Evolutionary conservation across 1,284 basidiomycete species (phyloP).

Genomic region (Marasmius tenuissimus): DNA sequence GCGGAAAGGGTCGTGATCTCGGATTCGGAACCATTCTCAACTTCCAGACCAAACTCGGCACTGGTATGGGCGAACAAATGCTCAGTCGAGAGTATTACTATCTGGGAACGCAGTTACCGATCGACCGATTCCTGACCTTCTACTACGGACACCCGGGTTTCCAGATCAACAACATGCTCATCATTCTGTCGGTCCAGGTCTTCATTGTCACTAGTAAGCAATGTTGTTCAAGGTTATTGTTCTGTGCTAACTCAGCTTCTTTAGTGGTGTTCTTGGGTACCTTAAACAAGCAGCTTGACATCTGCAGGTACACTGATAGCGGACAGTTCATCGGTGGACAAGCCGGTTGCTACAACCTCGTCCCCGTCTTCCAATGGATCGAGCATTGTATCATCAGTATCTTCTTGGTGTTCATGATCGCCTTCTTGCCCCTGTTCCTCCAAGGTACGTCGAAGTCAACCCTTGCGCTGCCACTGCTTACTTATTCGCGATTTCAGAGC

Average conservation of each 20-base stretch:
- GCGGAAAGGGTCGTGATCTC: constrained; percentile 97
- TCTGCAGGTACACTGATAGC: constrained; percentile 75
- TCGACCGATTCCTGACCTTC: constrained; percentile 98
- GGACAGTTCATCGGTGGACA: constrained; percentile 76
- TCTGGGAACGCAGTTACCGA: constrained; percentile 96
- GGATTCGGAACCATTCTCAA: constrained; percentile 99
- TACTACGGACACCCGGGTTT: constrained; percentile 99
- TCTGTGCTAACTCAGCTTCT: constrained; percentile 15
- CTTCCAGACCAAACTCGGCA: constrained; percentile 99
- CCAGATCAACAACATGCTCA: constrained; percentile 99
- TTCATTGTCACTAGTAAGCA: constrained; percentile 84
- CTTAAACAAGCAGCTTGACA: constrained; percentile 73
- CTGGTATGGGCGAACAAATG: constrained; percentile 99
- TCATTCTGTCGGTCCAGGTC: constrained; percentile 92
- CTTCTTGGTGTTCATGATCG: constrained; percentile 95
- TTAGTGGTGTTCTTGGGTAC: constrained; percentile 91
- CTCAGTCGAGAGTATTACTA: constrained; percentile 99
- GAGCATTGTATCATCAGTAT: constrained; percentile 93
- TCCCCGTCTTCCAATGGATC: constrained; percentile 91
- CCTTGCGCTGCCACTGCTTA: constrained; percentile 9
- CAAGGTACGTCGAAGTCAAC: constrained; percentile 64
- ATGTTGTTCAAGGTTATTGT: constrained; percentile 6
- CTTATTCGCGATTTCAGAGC: constrained; percentile 50
- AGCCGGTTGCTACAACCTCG: constrained; percentile 89
- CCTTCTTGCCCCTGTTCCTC: constrained; percentile 90